Base-by-base conservation (phyloP, 78 protist genomes). In the slime mould (Dictyostelium discoideum) region DNA sequence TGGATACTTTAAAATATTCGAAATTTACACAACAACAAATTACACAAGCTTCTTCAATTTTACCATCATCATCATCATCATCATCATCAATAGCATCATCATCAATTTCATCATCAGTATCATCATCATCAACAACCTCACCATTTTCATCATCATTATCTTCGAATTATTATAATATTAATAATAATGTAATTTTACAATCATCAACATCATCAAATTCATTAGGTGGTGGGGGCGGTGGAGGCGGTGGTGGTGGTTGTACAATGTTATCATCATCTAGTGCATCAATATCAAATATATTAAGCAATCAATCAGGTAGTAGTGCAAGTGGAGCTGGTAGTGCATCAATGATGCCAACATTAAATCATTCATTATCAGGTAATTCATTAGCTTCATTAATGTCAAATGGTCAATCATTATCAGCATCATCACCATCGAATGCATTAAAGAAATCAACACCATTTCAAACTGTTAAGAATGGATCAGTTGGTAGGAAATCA, bases 1-100 rank as follows among this genome's bases (percentile, higher is more conserved):
- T 89, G 42, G 94, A 89, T 32, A 89, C 86, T 6, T 81, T 65
- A 22, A 89, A 89, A 74, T 29, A 48, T 22, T 89, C 94, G 3
- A 63, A 54, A 84, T 84, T 40, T 18, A 78, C 76, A 24, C 76
- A 67, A 67, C 76, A 67, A 67, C 76, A 67, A 67, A 54, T 10
- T 32, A 39, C 22, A 44, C 39, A 22, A 44, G 60, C 39, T 16
- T 13, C 74, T 3, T 20, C 54, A 5, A 44, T 24, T 24, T 82
- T 54, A 32, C 63, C 86, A 82, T 82, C 86, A 16, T 32, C 50
- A 80, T 48, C 65, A 5, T 10, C 42, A 69, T 9, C 42, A 13
- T 46, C 24, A 80, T 80, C 72, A 40, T 46, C 85, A 26, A n/a
- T n/a, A n/a, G 24, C 65, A 46, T 46, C 85, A 39, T 46, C 67